phyloP scores from a whole-genome alignment of 306 rosid genomes.

The Malus asiatica region DNA sequence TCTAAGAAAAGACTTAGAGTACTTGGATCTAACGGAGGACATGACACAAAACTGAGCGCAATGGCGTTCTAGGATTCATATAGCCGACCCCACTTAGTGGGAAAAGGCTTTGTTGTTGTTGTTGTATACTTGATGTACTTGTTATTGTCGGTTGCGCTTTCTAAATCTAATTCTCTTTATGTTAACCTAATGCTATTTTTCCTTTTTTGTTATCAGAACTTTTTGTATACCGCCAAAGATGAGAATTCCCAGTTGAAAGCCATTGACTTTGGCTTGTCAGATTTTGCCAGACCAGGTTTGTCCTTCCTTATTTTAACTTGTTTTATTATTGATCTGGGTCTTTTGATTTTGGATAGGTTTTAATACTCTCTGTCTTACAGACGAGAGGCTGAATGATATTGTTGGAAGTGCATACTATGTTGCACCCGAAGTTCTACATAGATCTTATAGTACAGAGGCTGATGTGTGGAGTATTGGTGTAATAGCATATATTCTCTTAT shows the following conservation, averaged over 20 bases:
- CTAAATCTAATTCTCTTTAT: neutral
- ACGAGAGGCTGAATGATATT: slow-evolving; percentile 95
- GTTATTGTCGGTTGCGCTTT: neutral
- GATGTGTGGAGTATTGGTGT: slow-evolving; percentile 99
- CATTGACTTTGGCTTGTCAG: slow-evolving; percentile 95
- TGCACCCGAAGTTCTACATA: slow-evolving; percentile 97
- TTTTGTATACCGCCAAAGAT: slow-evolving; percentile 74
- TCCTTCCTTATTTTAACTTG: slow-evolving; percentile 12
- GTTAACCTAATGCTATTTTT: neutral
- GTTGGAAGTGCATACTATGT: slow-evolving; percentile 99
- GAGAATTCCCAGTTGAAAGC: slow-evolving; percentile 87
- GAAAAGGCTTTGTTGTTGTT: too few species aligned
- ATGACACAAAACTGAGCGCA: too few species aligned
- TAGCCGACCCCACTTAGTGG: too few species aligned
- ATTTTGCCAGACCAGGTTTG: slow-evolving; percentile 90
- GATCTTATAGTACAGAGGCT: slow-evolving; percentile 90
- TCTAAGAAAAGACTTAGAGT: too few species aligned
- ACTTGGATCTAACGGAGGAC: too few species aligned
- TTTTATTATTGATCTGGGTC: slow-evolving; percentile 10
- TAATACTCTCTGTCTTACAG: slow-evolving; percentile 36
- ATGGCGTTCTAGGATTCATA: too few species aligned
- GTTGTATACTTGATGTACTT: neutral
- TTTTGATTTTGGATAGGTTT: slow-evolving; percentile 12
- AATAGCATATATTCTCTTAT: slow-evolving; percentile 91
- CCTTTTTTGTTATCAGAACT: slow-evolving; percentile 50